A percentile compares a stretch with the other conserved stretches of the same genome.
These are phyloP conservation scores for Anthracocystis panici-leucophaei DNA, from an alignment of 1,284 basidiomycete genomes.

Conservation along the genomic window DNA sequence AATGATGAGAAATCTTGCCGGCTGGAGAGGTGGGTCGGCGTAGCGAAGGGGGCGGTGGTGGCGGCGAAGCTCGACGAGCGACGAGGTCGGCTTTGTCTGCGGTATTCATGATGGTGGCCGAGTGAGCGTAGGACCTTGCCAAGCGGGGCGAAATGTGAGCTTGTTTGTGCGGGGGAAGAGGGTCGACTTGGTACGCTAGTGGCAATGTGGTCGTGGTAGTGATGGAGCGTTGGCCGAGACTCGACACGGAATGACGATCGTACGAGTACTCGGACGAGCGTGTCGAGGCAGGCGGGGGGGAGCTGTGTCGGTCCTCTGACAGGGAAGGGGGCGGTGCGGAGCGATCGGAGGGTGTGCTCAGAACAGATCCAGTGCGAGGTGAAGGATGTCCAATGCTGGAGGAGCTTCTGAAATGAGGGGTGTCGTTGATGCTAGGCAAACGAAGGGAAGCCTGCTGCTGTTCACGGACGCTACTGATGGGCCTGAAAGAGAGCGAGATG, in stretches of 20 bases:
- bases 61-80: constrained; percentile 31
- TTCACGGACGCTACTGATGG: constrained; percentile 48
- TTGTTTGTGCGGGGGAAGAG: constrained; percentile 18
- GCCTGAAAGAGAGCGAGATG: constrained; percentile 33
- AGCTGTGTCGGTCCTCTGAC: constrained; percentile 39
- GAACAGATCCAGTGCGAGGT: constrained; percentile 23
- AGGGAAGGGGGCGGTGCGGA: constrained; percentile 11
- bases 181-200: constrained; percentile 24
- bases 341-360: constrained; percentile 19
- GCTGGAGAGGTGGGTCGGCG: constrained; percentile 43
- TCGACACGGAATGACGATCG: constrained; percentile 37
- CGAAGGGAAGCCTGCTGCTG: constrained; percentile 29
- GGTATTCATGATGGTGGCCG: constrained; percentile 24
- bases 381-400: constrained; percentile 14
- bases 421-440: constrained; percentile 18
- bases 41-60: constrained; percentile 20
- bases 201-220: constrained; percentile 36
- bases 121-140: not conserved
- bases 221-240: constrained; percentile 36
- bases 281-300: constrained; percentile 30
- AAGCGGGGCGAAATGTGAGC: constrained; percentile 8
- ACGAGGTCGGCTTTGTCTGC: constrained; percentile 21
- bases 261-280: constrained; percentile 40
- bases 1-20: constrained; percentile 41
- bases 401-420: constrained; percentile 12